A percentile compares a stretch with the other conserved stretches of the same genome.
Evolutionary conservation across 768 basidiomycete genomes (phyloP).

Genomic region (Naematelia encephala): DNA sequence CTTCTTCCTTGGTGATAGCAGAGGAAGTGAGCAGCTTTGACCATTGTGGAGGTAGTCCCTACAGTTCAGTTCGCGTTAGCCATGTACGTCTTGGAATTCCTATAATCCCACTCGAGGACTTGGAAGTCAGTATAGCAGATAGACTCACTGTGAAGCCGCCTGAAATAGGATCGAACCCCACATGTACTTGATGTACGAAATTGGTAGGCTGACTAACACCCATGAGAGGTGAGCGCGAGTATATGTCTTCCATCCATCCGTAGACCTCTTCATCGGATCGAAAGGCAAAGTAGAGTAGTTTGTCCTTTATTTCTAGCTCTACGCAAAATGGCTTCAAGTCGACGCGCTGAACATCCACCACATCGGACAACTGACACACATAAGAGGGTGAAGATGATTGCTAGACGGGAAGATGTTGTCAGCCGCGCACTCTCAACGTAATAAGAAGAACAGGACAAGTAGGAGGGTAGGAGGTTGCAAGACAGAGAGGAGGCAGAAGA

Average conservation of each 20-base stretch:
- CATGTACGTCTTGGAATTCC: neutral
- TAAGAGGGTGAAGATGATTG: slow-evolving; percentile 50
- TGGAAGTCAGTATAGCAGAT: neutral
- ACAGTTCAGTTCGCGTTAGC: no score
- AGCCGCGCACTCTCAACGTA: no score
- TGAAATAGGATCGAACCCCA: slow-evolving; percentile 89
- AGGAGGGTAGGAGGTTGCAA: neutral
- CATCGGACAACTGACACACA: slow-evolving; percentile 59
- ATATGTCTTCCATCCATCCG: slow-evolving; percentile 96
- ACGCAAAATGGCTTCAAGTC: slow-evolving; percentile 95
- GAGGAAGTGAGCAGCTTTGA: slow-evolving; percentile 93
- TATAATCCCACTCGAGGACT: neutral
- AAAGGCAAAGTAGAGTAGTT: slow-evolving; percentile 71
- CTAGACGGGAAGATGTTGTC: slow-evolving; percentile 6
- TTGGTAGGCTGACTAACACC: slow-evolving; percentile 93
- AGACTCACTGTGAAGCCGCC: slow-evolving; percentile 84
- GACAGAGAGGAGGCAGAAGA: neutral
- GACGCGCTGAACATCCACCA: slow-evolving; percentile 82
- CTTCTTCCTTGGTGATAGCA: slow-evolving; percentile 96
- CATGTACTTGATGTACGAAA: slow-evolving; percentile 98
- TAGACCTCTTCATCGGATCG: slow-evolving; percentile 82
- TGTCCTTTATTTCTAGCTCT: slow-evolving; percentile 77
- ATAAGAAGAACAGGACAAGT: no score
- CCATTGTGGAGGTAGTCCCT: slow-evolving; percentile 99
- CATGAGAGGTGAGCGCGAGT: slow-evolving; percentile 84